Percentiles rank a stretch among this genome's conserved stretches.
Evolutionary conservation across 352 stramenopile species (phyloP).

Genomic region (Pythium dissotocum): DNA sequence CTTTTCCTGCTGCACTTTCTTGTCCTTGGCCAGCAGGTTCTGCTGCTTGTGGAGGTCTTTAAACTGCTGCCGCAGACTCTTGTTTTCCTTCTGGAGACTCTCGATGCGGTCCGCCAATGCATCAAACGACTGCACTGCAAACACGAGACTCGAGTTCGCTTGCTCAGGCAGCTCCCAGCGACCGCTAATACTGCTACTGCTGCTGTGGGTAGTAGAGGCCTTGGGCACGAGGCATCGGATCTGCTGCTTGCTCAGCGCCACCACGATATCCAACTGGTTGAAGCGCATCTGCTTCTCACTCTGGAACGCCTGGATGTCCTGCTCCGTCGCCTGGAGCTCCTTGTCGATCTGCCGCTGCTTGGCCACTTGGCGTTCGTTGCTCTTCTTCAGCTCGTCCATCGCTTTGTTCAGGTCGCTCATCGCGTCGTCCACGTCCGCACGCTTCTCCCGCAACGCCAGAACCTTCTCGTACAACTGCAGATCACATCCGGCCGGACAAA

Average conservation of each 20-base stretch:
- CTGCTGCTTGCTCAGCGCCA: slow-evolving; percentile 75
- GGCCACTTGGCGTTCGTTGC: slow-evolving; percentile 76
- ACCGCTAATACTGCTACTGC: not conserved
- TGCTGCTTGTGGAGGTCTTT: slow-evolving; percentile 89
- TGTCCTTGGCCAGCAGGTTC: slow-evolving; percentile 77
- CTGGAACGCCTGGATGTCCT: slow-evolving; percentile 92
- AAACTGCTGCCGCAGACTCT: slow-evolving; percentile 85
- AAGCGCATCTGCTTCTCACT: slow-evolving; percentile 93
- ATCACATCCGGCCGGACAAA: slow-evolving; percentile 89
- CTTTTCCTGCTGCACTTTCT: slow-evolving; percentile 65
- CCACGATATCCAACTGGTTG: slow-evolving; percentile 86
- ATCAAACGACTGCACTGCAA: slow-evolving; percentile 61
- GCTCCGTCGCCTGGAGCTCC: slow-evolving; percentile 84
- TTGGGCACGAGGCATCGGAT: slow-evolving; percentile 57
- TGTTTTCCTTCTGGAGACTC: slow-evolving; percentile 82
- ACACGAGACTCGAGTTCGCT: slow-evolving; percentile 67
- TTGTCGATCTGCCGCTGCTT: slow-evolving; percentile 93
- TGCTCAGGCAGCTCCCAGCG: slow-evolving; percentile 54
- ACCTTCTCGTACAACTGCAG: slow-evolving; percentile 91
- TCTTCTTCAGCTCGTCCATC: slow-evolving; percentile 89
- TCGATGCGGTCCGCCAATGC: slow-evolving; percentile 72
- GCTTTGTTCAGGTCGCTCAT: slow-evolving; percentile 83
- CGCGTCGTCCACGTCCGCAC: slow-evolving; percentile 90
- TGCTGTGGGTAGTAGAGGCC: not conserved
- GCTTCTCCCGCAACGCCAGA: slow-evolving; percentile 89